Percentiles rank a stretch among this genome's conserved stretches.
These are phyloP conservation scores for Millerozyma miso DNA, from an alignment of 805 yeast species.

Conservation along the genomic window DNA sequence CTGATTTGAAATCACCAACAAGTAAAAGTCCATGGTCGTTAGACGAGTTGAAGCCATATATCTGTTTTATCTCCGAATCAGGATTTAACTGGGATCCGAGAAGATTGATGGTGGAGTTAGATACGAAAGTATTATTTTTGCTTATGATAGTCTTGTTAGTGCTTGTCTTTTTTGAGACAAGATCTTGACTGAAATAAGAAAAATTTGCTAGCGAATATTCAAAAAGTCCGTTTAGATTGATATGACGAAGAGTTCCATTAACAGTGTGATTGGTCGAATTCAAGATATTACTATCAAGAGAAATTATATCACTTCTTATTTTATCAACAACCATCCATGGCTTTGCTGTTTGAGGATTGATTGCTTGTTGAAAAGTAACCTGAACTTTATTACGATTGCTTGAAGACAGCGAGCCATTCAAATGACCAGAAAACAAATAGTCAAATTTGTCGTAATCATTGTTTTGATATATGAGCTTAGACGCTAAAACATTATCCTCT, in stretches of 20 bases:
- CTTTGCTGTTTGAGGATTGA: constrained; percentile 14
- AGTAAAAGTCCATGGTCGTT: constrained; percentile 35
- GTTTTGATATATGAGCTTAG: constrained; percentile 65
- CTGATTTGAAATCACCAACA: constrained; percentile 43
- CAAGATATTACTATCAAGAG: constrained; percentile 38
- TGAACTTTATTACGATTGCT: constrained; percentile 23
- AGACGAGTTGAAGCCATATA: constrained; percentile 21
- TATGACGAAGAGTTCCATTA: constrained; percentile 14
- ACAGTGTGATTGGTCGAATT: constrained; percentile 15
- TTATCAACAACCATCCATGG: constrained; percentile 70
- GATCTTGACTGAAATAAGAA: constrained; percentile 27
- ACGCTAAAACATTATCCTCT: constrained; percentile 39
- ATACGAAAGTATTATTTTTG: constrained; percentile 32
- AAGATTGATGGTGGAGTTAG: constrained; percentile 36
- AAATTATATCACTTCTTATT: constrained; percentile 46
- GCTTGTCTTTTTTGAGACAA: constrained; percentile 17
- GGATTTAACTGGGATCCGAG: constrained; percentile 26
- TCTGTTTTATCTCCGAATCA: constrained; percentile 31
- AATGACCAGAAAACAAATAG: constrained; percentile 63
- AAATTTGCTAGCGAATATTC: constrained; percentile 77
- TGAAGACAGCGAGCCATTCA: constrained; percentile 39
- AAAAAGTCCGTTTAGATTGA: constrained; percentile 69
- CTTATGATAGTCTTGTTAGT: constrained; percentile 20
- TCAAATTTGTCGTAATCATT: constrained; percentile 81
- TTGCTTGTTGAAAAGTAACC: constrained; percentile 21